Base-by-base conservation (phyloP, 2,329 filamentous ascomycete genomes). In the Aspergillus sergii region DNA sequence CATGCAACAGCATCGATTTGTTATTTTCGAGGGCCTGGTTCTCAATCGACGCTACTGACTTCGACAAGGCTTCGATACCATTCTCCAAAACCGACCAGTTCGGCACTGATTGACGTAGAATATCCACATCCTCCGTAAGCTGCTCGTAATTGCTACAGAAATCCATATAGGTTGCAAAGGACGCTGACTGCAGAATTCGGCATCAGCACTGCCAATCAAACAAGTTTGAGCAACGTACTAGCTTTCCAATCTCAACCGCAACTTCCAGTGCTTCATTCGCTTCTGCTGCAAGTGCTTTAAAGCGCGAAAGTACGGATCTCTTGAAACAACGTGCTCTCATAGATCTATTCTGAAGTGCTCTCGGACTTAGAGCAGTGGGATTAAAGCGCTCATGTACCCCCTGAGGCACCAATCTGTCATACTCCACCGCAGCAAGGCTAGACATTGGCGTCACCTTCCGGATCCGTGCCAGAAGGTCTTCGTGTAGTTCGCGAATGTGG, bases 101-200 rank as follows among this genome's bases (percentile, higher is more conserved):
- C 28, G 88, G 88, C 68, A 92, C 85, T 8, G 85, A 86, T 63
- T 88, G 86, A 66, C 91, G 88, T 19, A 90, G 84, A 30, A 89
- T 84, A 39, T 89, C 87, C 41, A 96, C 81, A 66, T 96, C 92
- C 67, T 91, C 88, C 54, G 91, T 88, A 83, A 97, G 91, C 68
- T 93, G 84, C 69, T 96, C 92, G 76, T 95, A 96, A 73, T 94
- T 94, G 58, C 91, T 91, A 41, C 92, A 91, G 75, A 97, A 99
- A 70, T 96, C 92, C 79, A 96, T 91, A 74, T 99, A 99, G 57
- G 90, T 84, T 73, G 91, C 91, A 79, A 98, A 95, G 0, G 89
- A 88, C 64, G 87, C 86, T 80, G 96, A 89, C 92, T 96, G 66
- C 16, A 58, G 23, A 16, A 71, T 69, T 65, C 81, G 87, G 65